Evolutionary conservation across 164 flowering plant genomes (phyloP).

Genomic region (Vitis rotundifolia): DNA sequence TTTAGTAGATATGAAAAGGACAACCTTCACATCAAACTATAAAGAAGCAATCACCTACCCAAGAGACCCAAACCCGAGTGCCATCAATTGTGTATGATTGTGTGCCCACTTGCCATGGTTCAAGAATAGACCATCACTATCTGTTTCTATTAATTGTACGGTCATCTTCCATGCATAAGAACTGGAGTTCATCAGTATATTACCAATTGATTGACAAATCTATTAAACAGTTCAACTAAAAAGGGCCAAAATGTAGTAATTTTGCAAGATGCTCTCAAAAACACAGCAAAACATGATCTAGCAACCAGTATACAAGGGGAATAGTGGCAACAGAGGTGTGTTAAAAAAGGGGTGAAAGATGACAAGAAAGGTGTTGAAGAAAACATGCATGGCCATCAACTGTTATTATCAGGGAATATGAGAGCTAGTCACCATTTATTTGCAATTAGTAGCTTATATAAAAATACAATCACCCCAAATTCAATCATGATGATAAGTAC

Average conservation of each 20-base stretch:
- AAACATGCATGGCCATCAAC: background rate
- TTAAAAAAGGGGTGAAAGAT: background rate
- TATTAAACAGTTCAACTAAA: no score
- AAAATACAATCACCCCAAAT: background rate
- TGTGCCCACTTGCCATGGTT: background rate
- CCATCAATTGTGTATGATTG: background rate
- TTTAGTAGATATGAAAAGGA: background rate
- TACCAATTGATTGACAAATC: no score
- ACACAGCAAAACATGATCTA: background rate
- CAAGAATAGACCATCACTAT: no score
- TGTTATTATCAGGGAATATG: background rate
- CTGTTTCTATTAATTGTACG: background rate
- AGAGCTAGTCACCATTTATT: background rate
- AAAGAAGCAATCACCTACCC: background rate
- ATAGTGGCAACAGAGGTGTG: background rate
- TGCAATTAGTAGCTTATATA: background rate
- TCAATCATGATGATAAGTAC: background rate
- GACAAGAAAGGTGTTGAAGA: background rate
- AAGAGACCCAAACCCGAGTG: background rate
- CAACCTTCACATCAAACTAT: background rate
- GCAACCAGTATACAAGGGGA: background rate
- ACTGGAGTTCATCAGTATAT: no score
- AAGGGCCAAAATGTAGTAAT: no score
- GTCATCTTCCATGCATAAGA: background rate
- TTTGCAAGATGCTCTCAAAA: no score